Evolutionary conservation across 768 basidiomycete species (phyloP), one percentile per base, ranked within the genome.

Genomic region (Tubosaeta sp.): DNA sequence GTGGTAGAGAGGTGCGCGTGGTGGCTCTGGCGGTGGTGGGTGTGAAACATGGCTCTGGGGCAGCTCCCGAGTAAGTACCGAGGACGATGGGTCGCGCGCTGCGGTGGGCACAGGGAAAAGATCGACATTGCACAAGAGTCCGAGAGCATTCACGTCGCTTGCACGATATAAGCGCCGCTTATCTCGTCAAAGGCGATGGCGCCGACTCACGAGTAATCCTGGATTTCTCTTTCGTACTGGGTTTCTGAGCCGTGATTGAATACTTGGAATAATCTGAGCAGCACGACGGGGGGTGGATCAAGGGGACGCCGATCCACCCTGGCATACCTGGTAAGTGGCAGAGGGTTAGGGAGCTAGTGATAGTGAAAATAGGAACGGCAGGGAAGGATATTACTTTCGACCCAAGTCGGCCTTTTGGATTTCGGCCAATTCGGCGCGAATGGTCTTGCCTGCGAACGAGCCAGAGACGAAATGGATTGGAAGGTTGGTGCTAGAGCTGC

Each of bases 121-220:
- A 67, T 90, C 89, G 35, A 87, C 86, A 3, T 83, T 86, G 66
- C 89, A 90, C 14, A 91, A 64, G 12, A 89, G 73, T 2, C 88
- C 89, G 27, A 81, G 73, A n/a, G 73, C 72, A 48, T 83, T 78
- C 40, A 85, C 66, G 36, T 79, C 77, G 38, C 87, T 88, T 59
- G n/a, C 51, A 44, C 18, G 40, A 56, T 39, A 18, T 61, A 53
- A 54, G 51, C 47, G 12, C 36, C n/a, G 19, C 25, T 32, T 31
- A 3, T 25, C 35, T 22, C 29, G 6, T 18, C 13, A 31, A 30
- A 29, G 27, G 19, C 16, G 32, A 29, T 6, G 44, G 32, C n/a
- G 22, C 16, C 42, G n/a, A 39, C 67, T 61, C 59, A 82, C 82
- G 77, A 73, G 55, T 81, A 81, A 44, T 74, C 63, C 30, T 68